Conservation (phyloP, 176 grass and related monocot species). For the Triticum turgidum region DNA sequence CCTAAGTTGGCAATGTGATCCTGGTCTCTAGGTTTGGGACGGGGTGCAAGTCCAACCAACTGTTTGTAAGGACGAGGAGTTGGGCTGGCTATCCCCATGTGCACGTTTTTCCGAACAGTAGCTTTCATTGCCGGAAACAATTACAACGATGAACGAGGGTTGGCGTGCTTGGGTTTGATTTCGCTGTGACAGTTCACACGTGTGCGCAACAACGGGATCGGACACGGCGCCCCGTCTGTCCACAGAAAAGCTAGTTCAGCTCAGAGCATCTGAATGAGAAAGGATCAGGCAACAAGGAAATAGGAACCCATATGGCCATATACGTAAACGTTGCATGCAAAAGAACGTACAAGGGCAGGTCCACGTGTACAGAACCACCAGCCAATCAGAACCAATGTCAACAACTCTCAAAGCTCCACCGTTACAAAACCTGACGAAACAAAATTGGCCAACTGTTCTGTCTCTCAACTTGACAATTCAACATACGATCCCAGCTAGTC, state of each 20-base stretch:
- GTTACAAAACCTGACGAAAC: neutral
- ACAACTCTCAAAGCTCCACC: neutral
- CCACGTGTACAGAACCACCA: neutral
- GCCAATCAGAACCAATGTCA: neutral
- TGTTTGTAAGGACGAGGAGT: neutral
- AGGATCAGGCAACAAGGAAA: too few relatives aligned
- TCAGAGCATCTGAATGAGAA: too few relatives aligned
- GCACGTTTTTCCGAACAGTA: neutral
- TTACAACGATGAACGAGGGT: neutral
- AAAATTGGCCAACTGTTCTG: neutral
- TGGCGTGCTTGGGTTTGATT: neutral
- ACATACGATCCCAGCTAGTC: neutral
- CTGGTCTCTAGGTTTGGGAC: too few relatives aligned
- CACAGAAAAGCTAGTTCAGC: too few relatives aligned
- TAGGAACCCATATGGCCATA: too few relatives aligned
- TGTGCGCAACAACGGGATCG: neutral
- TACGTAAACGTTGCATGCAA: too few relatives aligned
- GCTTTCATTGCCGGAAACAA: neutral
- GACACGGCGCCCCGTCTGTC: too few relatives aligned
- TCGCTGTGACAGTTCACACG: neutral
- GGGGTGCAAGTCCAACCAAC: too few relatives aligned
- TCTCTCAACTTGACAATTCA: neutral
- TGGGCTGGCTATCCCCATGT: neutral
- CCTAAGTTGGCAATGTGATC: too few relatives aligned
- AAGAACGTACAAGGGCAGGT: neutral